Evolutionary conservation across 106 monocot genomes (phyloP).

Genomic region (Phalaenopsis aphrodite): DNA sequence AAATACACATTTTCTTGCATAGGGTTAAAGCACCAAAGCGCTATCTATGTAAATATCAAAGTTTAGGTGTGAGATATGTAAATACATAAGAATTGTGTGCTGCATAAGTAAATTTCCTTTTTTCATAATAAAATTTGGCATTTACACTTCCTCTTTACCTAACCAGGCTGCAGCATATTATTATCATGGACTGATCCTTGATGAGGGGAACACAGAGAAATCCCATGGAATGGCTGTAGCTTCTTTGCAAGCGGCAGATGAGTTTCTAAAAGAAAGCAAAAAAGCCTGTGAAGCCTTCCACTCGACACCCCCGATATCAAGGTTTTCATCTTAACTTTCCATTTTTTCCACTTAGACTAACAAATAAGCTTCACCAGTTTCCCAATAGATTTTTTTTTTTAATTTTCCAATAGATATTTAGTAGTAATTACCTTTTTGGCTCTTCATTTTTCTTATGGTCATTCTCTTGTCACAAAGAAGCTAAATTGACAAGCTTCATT

Average conservation of each 20-base stretch:
- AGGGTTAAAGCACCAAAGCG: no score
- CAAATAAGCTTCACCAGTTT: not conserved
- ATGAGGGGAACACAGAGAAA: conserved; percentile 77
- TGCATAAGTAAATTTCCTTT: not conserved
- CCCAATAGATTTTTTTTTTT: not conserved
- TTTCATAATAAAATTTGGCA: not conserved
- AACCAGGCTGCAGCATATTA: conserved; percentile 79
- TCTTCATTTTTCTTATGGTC: not conserved
- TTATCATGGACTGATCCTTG: conserved; percentile 79
- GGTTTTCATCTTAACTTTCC: conserved; percentile 18
- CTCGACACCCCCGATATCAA: conserved; percentile 48
- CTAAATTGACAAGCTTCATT: not conserved
- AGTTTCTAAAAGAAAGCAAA: conserved; percentile 76
- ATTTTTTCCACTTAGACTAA: not conserved
- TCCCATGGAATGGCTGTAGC: conserved; percentile 51
- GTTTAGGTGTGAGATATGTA: no score
- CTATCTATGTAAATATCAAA: no score
- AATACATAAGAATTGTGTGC: no score
- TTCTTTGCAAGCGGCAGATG: conserved; percentile 66
- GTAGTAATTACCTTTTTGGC: not conserved
- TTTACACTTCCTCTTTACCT: not conserved
- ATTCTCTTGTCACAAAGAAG: not conserved
- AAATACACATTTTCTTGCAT: no score
- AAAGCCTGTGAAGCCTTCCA: conserved; percentile 50
- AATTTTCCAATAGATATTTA: not conserved